phyloP scores from a whole-genome alignment of 108 stramenopile genomes.

The Cylindrotheca closterium region DNA sequence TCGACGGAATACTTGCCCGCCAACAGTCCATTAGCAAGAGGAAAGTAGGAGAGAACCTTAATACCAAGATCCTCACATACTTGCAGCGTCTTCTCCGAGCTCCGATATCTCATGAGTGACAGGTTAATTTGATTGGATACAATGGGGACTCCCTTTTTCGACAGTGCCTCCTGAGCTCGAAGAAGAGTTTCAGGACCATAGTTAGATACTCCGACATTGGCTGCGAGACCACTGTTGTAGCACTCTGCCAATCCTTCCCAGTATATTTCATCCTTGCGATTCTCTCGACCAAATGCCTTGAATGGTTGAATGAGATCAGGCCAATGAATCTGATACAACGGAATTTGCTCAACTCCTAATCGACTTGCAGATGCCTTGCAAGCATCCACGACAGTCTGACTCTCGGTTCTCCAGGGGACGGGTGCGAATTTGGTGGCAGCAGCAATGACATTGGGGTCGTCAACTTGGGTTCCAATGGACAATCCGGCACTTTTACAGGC shows the following conservation, averaged over 20 bases:
- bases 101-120: constrained; percentile 56
- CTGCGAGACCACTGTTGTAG: constrained; percentile 63
- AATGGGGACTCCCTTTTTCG: constrained; percentile 52
- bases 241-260: constrained; percentile 75
- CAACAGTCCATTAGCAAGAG: constrained; percentile 64
- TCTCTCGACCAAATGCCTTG: no score
- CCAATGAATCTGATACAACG: constrained; percentile 87
- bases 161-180: constrained; percentile 55
- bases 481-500: constrained; percentile 41
- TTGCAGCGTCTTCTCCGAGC: constrained; percentile 55
- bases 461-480: constrained; percentile 11
- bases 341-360: constrained; percentile 74
- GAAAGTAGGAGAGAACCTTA: constrained; percentile 60
- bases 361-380: constrained; percentile 63
- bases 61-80: constrained; percentile 65
- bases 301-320: no score
- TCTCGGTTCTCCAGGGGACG: constrained; percentile 60
- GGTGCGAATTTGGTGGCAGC: constrained; percentile 86
- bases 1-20: constrained; percentile 70
- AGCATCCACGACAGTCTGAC: constrained; percentile 65
- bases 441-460: constrained; percentile 43
- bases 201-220: constrained; percentile 65
- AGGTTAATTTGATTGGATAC: constrained; percentile 71
- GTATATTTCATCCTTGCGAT: constrained; percentile 58
- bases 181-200: constrained; percentile 65